These are phyloP conservation scores for Durusdinium trenchii DNA, from an alignment of 73 alveolate genomes.

Conservation along the genomic window DNA sequence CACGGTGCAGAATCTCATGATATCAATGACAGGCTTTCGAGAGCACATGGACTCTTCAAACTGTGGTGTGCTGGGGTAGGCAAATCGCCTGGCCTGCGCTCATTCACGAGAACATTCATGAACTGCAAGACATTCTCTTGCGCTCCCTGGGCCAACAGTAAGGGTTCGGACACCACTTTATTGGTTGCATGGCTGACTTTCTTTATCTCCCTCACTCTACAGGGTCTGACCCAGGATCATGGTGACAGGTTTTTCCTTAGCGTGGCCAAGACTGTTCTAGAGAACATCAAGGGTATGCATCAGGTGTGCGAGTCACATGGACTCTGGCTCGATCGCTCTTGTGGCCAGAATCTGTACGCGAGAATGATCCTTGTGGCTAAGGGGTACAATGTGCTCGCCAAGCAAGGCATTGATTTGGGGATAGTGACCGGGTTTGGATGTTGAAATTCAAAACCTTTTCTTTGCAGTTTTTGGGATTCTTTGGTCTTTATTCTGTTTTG, in stretches of 20 bases:
- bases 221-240: background rate
- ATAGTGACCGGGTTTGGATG: background rate
- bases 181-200: background rate
- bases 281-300: background rate
- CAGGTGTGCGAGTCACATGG: background rate
- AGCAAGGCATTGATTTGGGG: background rate
- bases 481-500: too few relatives aligned
- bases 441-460: background rate
- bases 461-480: background rate
- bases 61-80: background rate
- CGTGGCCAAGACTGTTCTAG: background rate
- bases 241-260: background rate
- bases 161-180: background rate
- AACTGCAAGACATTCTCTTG: background rate
- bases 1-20: background rate
- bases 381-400: background rate
- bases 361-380: background rate
- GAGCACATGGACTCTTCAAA: background rate
- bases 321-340: background rate
- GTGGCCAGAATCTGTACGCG: background rate
- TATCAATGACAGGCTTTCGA: background rate
- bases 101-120: background rate
- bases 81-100: background rate
- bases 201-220: background rate
- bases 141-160: background rate